phyloP scores from a whole-genome alignment of 139 green algal species.

The Bryopsis sp. region DNA sequence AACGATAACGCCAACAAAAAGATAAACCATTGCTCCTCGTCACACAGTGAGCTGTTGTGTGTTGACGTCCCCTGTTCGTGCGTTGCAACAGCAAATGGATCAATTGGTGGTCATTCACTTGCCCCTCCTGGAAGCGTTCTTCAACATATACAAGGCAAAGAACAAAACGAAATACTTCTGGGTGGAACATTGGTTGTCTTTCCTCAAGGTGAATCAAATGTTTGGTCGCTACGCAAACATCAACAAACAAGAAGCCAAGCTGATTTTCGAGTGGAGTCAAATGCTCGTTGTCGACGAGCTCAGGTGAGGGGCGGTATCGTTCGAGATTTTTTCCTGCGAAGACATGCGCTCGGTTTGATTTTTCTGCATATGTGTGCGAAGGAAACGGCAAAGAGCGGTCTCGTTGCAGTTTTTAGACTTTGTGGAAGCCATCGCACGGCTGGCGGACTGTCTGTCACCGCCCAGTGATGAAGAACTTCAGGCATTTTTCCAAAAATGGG shows the following conservation, averaged over 20 bases:
- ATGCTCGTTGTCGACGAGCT: conserved; percentile 42
- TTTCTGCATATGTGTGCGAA: too few relatives aligned
- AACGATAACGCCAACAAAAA: too few relatives aligned
- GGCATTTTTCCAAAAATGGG: too few relatives aligned
- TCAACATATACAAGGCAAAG: conserved; percentile 38
- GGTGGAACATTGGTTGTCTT: conserved; percentile 35
- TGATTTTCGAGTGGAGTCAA: conserved; percentile 36
- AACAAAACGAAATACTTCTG: conserved; percentile 37
- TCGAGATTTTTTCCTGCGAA: too few relatives aligned
- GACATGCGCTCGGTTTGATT: too few relatives aligned
- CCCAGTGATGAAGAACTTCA: too few relatives aligned
- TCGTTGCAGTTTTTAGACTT: conserved; percentile 38
- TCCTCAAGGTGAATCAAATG: conserved; percentile 32
- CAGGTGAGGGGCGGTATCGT: too few relatives aligned
- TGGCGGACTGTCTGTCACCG: too few relatives aligned
- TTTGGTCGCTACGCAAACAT: conserved; percentile 25
- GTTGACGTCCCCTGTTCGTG: too few relatives aligned
- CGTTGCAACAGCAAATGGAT: conserved; percentile 21
- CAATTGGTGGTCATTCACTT: conserved; percentile 4
- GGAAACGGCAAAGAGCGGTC: conserved; percentile 35
- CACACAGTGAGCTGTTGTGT: too few relatives aligned
- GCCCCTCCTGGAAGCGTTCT: conserved; percentile 21
- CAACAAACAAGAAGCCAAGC: conserved; percentile 32
- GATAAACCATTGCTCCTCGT: too few relatives aligned
- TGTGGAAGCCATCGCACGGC: too few relatives aligned